phyloP scores from a whole-genome alignment of 2,329 filamentous ascomycete genomes.

The Aspergillus puulaauensis region DNA sequence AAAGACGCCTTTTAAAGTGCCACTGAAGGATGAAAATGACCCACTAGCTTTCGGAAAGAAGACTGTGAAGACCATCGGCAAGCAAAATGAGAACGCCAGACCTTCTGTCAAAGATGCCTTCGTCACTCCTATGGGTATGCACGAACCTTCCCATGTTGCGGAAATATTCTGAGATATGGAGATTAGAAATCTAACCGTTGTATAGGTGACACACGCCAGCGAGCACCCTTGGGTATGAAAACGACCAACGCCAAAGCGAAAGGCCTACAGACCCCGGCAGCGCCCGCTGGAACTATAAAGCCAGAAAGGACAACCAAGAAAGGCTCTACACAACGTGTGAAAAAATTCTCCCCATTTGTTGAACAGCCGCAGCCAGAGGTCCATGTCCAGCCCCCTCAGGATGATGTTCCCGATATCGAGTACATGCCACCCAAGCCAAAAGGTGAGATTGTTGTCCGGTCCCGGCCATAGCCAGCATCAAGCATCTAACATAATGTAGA shows the following conservation, averaged over 20 bases:
- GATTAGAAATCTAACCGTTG: background rate
- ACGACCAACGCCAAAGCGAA: conserved; percentile 90
- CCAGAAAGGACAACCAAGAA: conserved; percentile 63
- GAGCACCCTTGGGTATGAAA: conserved; percentile 87
- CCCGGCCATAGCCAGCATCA: conserved; percentile 11
- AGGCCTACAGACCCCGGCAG: conserved; percentile 64
- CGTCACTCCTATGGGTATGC: conserved; percentile 76
- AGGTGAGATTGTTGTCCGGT: conserved; percentile 34
- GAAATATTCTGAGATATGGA: background rate
- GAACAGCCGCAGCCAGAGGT: conserved; percentile 46
- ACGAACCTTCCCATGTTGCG: background rate
- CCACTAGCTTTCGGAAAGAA: conserved; percentile 60
- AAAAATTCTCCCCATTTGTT: conserved; percentile 53
- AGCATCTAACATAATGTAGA: conserved; percentile 36
- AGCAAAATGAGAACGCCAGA: conserved; percentile 58
- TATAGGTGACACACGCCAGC: conserved; percentile 59
- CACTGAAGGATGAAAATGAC: conserved; percentile 85
- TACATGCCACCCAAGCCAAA: conserved; percentile 77
- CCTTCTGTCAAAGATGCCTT: conserved; percentile 62
- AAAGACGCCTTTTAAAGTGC: conserved; percentile 78
- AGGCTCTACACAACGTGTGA: conserved; percentile 61
- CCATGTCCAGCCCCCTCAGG: conserved; percentile 49
- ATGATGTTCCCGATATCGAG: conserved; percentile 74
- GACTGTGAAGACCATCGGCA: conserved; percentile 54
- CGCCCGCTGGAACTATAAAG: conserved; percentile 59